Evolutionary conservation across 768 basidiomycete genomes (phyloP), one percentile per base, ranked within the genome.

Genomic region (Russula brevipes): DNA sequence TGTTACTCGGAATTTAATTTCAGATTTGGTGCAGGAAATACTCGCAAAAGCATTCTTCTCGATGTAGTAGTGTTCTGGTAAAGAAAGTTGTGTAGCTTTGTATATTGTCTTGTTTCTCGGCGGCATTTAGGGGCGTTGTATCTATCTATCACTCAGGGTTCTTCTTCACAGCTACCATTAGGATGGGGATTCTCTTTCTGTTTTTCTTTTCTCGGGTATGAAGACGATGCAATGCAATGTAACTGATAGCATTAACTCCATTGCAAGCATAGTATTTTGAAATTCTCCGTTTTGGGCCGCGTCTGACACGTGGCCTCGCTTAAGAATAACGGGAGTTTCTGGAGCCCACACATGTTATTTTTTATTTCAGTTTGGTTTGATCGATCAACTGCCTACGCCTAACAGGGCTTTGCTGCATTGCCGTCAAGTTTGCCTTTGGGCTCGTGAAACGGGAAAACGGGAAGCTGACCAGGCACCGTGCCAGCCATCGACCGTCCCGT

Each of bases 111-210:
- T 36, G 53, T 60, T 64, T 54, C 30, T n/a, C n/a, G 30, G 47
- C 46, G 44, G 39, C 63, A 64, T 64, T 35, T 54, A 49, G 16
- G 53, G 33, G 47, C 63, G 16, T 64, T 64, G 59, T 64, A 64
- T 64, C 63, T 64, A 64, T 64, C 63, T 60, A 60, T 64, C 49
- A 64, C 59, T 39, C 35, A 49, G 33, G 30, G 17, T n/a, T 44
- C 12, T n/a, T 44, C 12, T 55, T 42, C 30, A 30, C 51, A 63
- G 45, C 35, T 38, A 45, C 36, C 51, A 39, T 47, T 50, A 31
- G 63, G 63, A 60, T 41, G 46, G 59, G 31, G 31, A 24, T 41
- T n/a, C 30, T 7, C 14, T 46, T 54, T 49, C 36, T 59, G 54
- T 50, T 49, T 30, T 30, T 31, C 14, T 52, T 57, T 33, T 38